Evolutionary conservation across 2,329 filamentous ascomycete genomes (phyloP).

Genomic region (Pseudogymnoascus sp.): DNA sequence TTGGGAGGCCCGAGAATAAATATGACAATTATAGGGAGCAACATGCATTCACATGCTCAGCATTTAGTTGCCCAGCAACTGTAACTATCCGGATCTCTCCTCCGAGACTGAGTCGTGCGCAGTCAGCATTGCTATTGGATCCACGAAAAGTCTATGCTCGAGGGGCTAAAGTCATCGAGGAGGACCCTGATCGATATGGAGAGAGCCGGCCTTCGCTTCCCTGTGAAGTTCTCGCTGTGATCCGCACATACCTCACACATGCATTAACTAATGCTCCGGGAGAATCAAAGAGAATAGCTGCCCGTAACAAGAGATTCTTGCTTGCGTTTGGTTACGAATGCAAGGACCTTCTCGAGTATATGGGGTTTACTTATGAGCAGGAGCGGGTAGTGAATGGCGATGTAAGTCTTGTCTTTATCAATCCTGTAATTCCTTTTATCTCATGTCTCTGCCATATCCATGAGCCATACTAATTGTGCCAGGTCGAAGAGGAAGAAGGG

Average conservation of each 20-base stretch:
- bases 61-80: constrained; percentile 44
- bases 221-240: constrained; percentile 45
- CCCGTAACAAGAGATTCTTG: constrained; percentile 56
- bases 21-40: constrained; percentile 30
- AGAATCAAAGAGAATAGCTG: constrained; percentile 45
- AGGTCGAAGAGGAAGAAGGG: constrained; percentile 19
- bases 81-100: constrained; percentile 45
- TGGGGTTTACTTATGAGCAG: constrained; percentile 44
- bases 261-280: constrained; percentile 39
- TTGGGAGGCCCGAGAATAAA: constrained; percentile 20
- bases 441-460: background rate
- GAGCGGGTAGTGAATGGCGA: constrained; percentile 26
- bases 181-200: constrained; percentile 39
- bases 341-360: constrained; percentile 44
- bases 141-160: constrained; percentile 41
- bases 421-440: background rate
- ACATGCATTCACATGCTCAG: constrained; percentile 51
- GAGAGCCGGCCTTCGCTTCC: constrained; percentile 43
- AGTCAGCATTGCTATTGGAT: constrained; percentile 46
- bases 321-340: constrained; percentile 56
- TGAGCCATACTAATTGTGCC: background rate
- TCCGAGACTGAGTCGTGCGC: constrained; percentile 41
- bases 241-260: constrained; percentile 54
- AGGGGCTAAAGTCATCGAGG: constrained; percentile 42
- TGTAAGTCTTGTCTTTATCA: constrained; percentile 27